Conservation (phyloP, 2,329 filamentous ascomycete species). For the Trichoderma koningii region DNA sequence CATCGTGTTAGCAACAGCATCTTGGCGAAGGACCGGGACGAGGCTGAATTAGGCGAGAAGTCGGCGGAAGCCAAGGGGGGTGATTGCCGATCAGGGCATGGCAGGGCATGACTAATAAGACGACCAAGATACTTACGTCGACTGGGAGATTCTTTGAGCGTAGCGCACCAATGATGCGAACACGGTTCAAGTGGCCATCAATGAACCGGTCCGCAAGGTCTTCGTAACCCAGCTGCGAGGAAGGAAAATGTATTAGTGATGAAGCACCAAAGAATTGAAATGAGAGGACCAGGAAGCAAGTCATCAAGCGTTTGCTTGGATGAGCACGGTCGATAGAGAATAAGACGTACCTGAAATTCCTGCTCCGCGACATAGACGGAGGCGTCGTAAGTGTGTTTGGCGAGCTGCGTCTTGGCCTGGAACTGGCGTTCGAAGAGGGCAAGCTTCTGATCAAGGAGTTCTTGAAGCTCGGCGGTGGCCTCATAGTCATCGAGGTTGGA, state of each 20-base stretch:
- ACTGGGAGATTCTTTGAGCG: slow-evolving; percentile 48
- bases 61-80: background rate
- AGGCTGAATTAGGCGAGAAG: background rate
- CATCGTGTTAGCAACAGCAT: slow-evolving; percentile 23
- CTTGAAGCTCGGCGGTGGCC: slow-evolving; percentile 56
- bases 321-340: slow-evolving; percentile 29
- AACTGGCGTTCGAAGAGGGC: slow-evolving; percentile 39
- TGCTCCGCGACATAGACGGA: slow-evolving; percentile 41
- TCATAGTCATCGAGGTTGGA: slow-evolving; percentile 52
- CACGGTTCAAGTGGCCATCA: slow-evolving; percentile 49
- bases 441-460: slow-evolving; percentile 38
- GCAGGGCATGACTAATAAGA: slow-evolving; percentile 30
- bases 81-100: background rate
- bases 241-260: slow-evolving; percentile 26
- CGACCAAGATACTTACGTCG: slow-evolving; percentile 47
- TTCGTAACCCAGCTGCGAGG: slow-evolving; percentile 42
- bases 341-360: slow-evolving; percentile 44
- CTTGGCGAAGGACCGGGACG: background rate
- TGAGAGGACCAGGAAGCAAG: background rate
- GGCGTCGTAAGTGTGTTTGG: slow-evolving; percentile 43
- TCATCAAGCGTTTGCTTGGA: background rate
- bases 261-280: slow-evolving; percentile 15
- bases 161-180: slow-evolving; percentile 50
- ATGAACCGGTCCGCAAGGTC: slow-evolving; percentile 47
- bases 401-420: slow-evolving; percentile 41